phyloP scores from a whole-genome alignment of 177 flowering plant species.

The Vitis hybrid region DNA sequence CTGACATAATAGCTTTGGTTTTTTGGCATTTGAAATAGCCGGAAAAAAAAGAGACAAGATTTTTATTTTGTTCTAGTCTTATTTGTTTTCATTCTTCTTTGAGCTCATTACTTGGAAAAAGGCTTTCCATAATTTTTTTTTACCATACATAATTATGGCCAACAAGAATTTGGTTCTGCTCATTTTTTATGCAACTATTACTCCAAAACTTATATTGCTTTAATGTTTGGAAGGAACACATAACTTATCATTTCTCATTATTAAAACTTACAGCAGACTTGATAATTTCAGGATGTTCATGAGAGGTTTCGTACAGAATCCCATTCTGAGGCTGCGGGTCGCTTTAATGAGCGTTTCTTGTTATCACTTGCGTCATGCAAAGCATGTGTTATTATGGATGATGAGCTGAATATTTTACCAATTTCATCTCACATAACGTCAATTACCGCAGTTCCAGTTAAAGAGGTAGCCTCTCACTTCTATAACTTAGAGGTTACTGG shows the following conservation, averaged over 20 bases:
- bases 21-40: no score
- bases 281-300: constrained; percentile 83
- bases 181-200: no score
- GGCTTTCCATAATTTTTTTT: no score
- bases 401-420: constrained; percentile 83
- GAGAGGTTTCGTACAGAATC: constrained; percentile 94
- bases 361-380: constrained; percentile 87
- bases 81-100: no score
- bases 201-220: no score
- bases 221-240: no score
- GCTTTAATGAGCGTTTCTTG: constrained; percentile 93
- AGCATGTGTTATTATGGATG: constrained; percentile 90
- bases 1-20: no score
- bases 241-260: neutral
- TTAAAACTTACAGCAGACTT: neutral
- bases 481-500: constrained; percentile 4
- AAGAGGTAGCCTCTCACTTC: constrained; percentile 48
- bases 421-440: constrained; percentile 87
- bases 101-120: no score
- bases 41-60: no score
- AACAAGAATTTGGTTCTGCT: no score
- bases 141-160: no score
- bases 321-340: constrained; percentile 72
- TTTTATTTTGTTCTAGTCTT: no score
- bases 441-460: constrained; percentile 51